Percentiles rank a stretch among this genome's conserved stretches.
Conservation (phyloP, 176 grass and related monocot genomes). For the Paspalum notatum region DNA sequence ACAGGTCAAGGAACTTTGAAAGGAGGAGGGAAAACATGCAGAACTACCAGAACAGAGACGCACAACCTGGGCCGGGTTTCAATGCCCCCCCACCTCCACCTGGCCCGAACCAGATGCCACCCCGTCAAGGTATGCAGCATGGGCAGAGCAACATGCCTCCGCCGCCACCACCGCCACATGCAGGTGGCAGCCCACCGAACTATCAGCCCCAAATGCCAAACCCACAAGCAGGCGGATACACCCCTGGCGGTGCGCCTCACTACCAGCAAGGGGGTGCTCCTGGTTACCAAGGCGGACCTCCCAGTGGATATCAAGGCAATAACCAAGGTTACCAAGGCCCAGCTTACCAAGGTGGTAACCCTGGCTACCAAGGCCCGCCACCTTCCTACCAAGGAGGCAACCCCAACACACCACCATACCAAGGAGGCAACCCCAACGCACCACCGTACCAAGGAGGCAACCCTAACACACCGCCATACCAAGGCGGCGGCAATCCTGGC, state of each 20-base stretch:
- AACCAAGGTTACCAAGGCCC: constrained; percentile 45
- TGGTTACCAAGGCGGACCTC: constrained; percentile 48
- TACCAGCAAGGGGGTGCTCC: constrained; percentile 61
- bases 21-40: constrained; percentile 83
- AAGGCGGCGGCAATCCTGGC: constrained; percentile 3
- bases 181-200: constrained; percentile 29
- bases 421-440: constrained; percentile 19
- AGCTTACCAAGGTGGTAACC: constrained; percentile 50
- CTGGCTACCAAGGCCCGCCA: constrained; percentile 60
- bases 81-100: constrained; percentile 27
- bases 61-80: constrained; percentile 47
- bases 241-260: constrained; percentile 24
- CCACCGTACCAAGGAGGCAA: constrained; percentile 41
- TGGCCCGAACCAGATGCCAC: constrained; percentile 34
- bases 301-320: constrained; percentile 42
- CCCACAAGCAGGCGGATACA: constrained; percentile 44
- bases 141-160: constrained; percentile 45
- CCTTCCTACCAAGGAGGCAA: constrained; percentile 55
- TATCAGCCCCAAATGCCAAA: constrained; percentile 52
- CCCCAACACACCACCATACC: constrained; percentile 11
- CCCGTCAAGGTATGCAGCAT: constrained; percentile 43
- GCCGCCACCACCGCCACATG: constrained; percentile 20
- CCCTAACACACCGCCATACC: not conserved
- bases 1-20: constrained; percentile 84
- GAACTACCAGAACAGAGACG: constrained; percentile 72